Evolutionary conservation across 345 rosid species (phyloP).

Genomic region (Euphorbia lathyris): DNA sequence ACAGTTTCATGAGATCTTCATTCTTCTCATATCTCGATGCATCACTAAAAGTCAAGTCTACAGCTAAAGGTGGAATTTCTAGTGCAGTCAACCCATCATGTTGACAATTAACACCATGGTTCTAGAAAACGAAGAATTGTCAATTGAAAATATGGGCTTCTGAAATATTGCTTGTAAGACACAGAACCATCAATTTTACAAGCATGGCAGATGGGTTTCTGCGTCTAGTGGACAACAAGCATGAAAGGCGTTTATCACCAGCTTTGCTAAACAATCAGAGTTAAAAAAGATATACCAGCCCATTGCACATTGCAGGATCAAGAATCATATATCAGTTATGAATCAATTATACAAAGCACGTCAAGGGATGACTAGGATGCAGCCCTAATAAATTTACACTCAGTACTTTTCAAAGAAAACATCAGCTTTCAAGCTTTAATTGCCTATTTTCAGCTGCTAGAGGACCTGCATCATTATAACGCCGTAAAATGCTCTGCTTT

Average conservation of each 20-base stretch:
- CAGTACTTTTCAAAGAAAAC: neutral
- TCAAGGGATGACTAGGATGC: neutral
- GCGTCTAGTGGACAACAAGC: too few relatives aligned
- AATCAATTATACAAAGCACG: neutral
- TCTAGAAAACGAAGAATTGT: neutral
- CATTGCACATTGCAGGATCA: neutral
- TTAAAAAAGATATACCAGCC: too few relatives aligned
- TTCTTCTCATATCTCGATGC: too few relatives aligned
- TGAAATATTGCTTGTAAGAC: neutral
- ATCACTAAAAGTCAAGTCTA: too few relatives aligned
- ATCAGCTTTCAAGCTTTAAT: neutral
- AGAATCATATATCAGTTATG: neutral
- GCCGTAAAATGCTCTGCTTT: neutral
- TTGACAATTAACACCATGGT: neutral
- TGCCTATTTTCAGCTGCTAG: neutral
- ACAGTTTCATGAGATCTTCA: too few relatives aligned
- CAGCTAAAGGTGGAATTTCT: neutral
- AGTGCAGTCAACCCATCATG: neutral
- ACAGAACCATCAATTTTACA: neutral
- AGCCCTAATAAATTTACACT: neutral
- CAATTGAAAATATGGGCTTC: too few relatives aligned
- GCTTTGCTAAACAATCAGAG: neutral
- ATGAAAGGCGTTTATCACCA: neutral
- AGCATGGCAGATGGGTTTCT: too few relatives aligned
- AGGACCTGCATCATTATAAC: neutral